phyloP scores from a whole-genome alignment of 108 stramenopile genomes.

The Bacterosira constricta region DNA sequence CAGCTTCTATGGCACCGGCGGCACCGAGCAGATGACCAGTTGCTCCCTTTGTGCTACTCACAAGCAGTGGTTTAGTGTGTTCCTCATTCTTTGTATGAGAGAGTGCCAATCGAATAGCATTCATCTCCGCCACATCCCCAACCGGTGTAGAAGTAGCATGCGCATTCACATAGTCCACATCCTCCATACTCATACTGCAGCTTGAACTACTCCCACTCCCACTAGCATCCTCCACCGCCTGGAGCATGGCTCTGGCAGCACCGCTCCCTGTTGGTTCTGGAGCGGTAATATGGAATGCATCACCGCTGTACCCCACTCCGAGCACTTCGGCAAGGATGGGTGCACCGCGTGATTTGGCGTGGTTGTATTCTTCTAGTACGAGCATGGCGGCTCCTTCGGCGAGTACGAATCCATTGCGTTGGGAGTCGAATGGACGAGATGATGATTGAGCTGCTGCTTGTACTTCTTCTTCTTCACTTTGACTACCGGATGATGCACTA shows the following conservation, averaged over 20 bases:
- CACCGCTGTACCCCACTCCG: slow-evolving; percentile 80
- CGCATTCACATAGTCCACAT: slow-evolving; percentile 92
- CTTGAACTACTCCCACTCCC: too few species aligned
- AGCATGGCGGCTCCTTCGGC: slow-evolving; percentile 93
- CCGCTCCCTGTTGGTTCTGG: slow-evolving; percentile 88
- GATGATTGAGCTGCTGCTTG: neutral
- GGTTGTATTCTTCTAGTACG: slow-evolving; percentile 89
- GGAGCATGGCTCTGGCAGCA: slow-evolving; percentile 81
- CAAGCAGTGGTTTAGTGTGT: slow-evolving; percentile 30
- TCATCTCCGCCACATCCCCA: slow-evolving; percentile 91
- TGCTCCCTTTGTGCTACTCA: slow-evolving; percentile 95
- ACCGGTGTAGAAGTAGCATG: slow-evolving; percentile 97
- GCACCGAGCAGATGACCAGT: slow-evolving; percentile 97
- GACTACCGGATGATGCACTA: slow-evolving; percentile 30
- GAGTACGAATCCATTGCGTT: slow-evolving; percentile 94
- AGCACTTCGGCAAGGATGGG: slow-evolving; percentile 61
- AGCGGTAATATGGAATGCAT: slow-evolving; percentile 90
- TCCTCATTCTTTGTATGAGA: neutral
- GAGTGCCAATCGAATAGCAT: slow-evolving; percentile 73
- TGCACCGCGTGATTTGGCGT: slow-evolving; percentile 77
- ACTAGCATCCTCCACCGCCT: slow-evolving; percentile 67
- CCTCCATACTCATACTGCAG: slow-evolving; percentile 23
- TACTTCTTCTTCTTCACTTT: neutral
- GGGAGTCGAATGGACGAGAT: slow-evolving; percentile 89
- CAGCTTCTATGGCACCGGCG: slow-evolving; percentile 95